A percentile compares a stretch with the other conserved stretches of the same genome.
These are phyloP conservation scores for Penicillium odoratum DNA, from an alignment of 495 filamentous ascomycete species.

Conservation along the genomic window DNA sequence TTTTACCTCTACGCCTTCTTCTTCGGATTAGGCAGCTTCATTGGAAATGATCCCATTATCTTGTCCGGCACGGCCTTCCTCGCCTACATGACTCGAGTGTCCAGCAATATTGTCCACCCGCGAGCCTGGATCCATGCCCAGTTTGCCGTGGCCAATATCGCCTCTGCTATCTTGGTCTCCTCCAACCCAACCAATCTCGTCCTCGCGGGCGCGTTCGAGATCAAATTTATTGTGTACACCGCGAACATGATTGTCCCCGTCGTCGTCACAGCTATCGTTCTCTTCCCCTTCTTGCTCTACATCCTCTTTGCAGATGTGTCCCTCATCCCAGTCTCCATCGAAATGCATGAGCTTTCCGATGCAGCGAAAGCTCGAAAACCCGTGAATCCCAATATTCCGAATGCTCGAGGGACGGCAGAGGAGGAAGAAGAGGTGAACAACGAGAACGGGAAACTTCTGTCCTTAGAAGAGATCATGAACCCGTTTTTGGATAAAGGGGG, in stretches of 20 bases:
- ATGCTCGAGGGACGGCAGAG: constrained; percentile 55
- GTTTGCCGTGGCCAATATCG: constrained; percentile 66
- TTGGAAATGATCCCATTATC: constrained; percentile 71
- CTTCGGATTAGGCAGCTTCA: constrained; percentile 62
- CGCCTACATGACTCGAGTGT: constrained; percentile 69
- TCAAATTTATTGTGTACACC: constrained; percentile 67
- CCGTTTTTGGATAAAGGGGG: constrained; percentile 65
- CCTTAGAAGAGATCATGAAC: constrained; percentile 69
- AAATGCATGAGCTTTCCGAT: constrained; percentile 62
- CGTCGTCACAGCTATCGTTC: constrained; percentile 57
- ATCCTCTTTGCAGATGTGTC: constrained; percentile 60
- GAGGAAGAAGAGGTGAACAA: constrained; percentile 48
- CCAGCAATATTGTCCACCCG: constrained; percentile 65
- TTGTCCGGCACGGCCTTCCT: constrained; percentile 68
- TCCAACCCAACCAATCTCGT: constrained; percentile 73
- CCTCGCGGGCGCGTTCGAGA: constrained; percentile 65
- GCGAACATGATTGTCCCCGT: constrained; percentile 70
- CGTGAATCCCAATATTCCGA: constrained; percentile 66
- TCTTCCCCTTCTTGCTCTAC: constrained; percentile 65
- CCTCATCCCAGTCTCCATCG: constrained; percentile 61
- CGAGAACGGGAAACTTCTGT: constrained; percentile 45
- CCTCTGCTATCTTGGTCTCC: constrained; percentile 66
- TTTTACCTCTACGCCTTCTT: constrained; percentile 71
- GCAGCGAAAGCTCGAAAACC: constrained; percentile 52
- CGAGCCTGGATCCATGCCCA: constrained; percentile 69